phyloP scores from a whole-genome alignment of 2,329 filamentous ascomycete species.

The Rugonectria rugulosa region DNA sequence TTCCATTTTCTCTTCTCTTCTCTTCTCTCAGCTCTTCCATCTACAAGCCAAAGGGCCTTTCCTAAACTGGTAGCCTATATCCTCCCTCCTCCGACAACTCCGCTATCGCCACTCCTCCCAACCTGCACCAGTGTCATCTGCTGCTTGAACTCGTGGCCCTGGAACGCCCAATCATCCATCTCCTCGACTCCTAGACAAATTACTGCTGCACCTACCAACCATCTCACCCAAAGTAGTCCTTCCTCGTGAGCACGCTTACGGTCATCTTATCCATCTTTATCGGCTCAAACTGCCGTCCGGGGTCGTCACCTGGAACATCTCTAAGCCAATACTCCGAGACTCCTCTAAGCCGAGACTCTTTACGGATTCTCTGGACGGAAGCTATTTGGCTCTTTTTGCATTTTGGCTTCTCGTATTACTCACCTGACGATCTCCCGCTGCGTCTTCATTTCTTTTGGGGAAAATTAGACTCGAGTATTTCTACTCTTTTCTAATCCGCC shows the following conservation, averaged over 20 bases:
- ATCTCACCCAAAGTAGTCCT: background rate
- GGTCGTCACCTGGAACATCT: background rate
- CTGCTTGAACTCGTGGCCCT: background rate
- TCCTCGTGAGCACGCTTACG: background rate
- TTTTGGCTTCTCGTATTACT: too few species aligned
- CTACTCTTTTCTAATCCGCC: background rate
- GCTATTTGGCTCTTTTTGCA: too few species aligned
- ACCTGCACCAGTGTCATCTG: background rate
- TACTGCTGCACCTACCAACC: background rate
- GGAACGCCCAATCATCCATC: background rate
- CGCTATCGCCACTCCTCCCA: background rate
- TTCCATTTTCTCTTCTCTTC: background rate
- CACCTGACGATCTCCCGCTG: too few species aligned
- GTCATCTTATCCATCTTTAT: background rate
- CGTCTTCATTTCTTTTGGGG: too few species aligned
- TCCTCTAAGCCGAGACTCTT: conserved; percentile 4
- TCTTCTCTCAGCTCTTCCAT: background rate
- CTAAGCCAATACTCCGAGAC: background rate
- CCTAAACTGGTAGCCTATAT: background rate
- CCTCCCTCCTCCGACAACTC: background rate
- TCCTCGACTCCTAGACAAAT: background rate
- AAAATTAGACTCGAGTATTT: too few species aligned
- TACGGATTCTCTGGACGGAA: background rate
- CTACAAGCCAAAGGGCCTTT: background rate
- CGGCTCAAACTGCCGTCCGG: background rate